A percentile compares a stretch with the other conserved stretches of the same genome.
phyloP scores from a whole-genome alignment of 2,329 filamentous ascomycete genomes.

The Neophaeococcomyces aloes region DNA sequence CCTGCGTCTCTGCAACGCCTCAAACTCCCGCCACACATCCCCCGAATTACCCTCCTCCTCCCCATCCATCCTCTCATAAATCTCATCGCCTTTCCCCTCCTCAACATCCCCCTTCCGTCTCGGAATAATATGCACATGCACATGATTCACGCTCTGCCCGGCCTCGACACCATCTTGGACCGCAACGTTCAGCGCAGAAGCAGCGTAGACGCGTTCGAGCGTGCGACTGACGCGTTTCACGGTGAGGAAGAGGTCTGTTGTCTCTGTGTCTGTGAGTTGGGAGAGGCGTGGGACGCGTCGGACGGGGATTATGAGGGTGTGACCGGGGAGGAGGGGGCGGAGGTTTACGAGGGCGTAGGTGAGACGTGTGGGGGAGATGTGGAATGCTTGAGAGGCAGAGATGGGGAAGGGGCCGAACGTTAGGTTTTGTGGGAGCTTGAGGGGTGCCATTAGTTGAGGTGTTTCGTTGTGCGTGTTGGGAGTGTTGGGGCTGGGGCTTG shows the following conservation, averaged over 20 bases:
- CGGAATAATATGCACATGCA: constrained; percentile 88
- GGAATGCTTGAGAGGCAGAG: constrained; percentile 71
- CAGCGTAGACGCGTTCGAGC: constrained; percentile 52
- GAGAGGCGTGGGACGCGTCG: constrained; percentile 59
- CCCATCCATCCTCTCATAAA: constrained; percentile 74
- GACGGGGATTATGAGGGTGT: constrained; percentile 79
- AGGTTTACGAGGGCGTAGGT: constrained; percentile 90
- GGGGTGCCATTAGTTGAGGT: constrained; percentile 9
- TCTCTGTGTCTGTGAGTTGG: constrained; percentile 61
- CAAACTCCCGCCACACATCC: constrained; percentile 57
- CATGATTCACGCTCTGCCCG: constrained; percentile 86
- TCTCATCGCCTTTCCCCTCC: constrained; percentile 57
- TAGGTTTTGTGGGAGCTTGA: constrained; percentile 30
- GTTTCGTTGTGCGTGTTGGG: neutral
- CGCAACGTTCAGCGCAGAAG: constrained; percentile 78
- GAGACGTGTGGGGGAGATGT: constrained; percentile 52
- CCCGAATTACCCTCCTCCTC: constrained; percentile 80
- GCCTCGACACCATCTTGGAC: constrained; percentile 88
- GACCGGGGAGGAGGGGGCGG: constrained; percentile 84
- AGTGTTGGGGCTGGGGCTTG: neutral
- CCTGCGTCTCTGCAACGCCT: constrained; percentile 37
- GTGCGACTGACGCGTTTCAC: constrained; percentile 74
- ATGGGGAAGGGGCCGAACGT: constrained; percentile 69
- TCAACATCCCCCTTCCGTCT: constrained; percentile 51
- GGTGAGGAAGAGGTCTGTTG: constrained; percentile 76